Percentiles rank a stretch among this genome's conserved stretches.
Conservation (phyloP, 108 stramenopile genomes). For the Skeletonema marinoi region DNA sequence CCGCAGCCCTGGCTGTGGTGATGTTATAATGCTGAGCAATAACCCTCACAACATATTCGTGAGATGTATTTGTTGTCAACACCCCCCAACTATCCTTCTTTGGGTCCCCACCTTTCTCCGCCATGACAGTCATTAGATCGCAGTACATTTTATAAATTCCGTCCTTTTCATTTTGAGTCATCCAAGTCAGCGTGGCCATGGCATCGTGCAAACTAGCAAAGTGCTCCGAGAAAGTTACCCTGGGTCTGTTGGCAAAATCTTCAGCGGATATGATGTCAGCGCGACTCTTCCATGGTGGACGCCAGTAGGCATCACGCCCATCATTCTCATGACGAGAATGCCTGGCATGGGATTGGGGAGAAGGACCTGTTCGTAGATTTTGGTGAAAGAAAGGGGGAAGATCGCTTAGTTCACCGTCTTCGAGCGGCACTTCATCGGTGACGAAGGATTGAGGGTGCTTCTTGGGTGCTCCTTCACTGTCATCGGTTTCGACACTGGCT, state of each 20-base stretch:
- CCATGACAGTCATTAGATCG: slow-evolving; percentile 63
- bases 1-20: slow-evolving; percentile 71
- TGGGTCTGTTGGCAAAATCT: slow-evolving; percentile 80
- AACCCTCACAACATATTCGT: slow-evolving; percentile 79
- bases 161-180: slow-evolving; percentile 54
- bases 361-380: slow-evolving; percentile 10
- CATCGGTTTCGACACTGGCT: neutral
- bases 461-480: neutral
- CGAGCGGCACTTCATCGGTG: slow-evolving; percentile 33
- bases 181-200: slow-evolving; percentile 73
- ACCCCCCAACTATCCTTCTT: slow-evolving; percentile 32
- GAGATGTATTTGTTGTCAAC: slow-evolving; percentile 59
- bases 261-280: slow-evolving; percentile 69
- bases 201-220: slow-evolving; percentile 72
- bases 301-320: slow-evolving; percentile 68
- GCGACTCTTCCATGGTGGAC: slow-evolving; percentile 57
- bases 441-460: slow-evolving; percentile 45
- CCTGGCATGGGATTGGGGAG: neutral
- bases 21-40: slow-evolving; percentile 79
- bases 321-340: slow-evolving; percentile 34
- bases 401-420: slow-evolving; percentile 38
- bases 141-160: slow-evolving; percentile 70
- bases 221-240: slow-evolving; percentile 69
- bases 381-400: slow-evolving; percentile 43
- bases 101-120: slow-evolving; percentile 16